Conservation (phyloP, 495 filamentous ascomycete genomes). For the Talaromyces stipitatus region DNA sequence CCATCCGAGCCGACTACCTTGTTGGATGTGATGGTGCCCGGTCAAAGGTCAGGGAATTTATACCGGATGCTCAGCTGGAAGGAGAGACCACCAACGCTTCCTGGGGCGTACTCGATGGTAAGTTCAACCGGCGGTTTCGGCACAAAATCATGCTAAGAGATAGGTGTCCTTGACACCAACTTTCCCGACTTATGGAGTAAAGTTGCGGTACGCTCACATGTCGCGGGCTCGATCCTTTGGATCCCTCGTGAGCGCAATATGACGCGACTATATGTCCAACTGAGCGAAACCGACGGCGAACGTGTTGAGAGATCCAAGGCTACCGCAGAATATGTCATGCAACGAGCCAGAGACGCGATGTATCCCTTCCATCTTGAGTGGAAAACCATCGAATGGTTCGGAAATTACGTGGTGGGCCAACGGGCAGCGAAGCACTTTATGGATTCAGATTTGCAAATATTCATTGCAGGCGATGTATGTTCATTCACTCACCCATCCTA, state of each 20-base stretch:
- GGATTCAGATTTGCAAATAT: constrained; percentile 46
- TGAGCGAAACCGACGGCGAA: constrained; percentile 31
- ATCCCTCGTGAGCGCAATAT: constrained; percentile 61
- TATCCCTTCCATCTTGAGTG: constrained; percentile 54
- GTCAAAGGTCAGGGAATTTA: constrained; percentile 48
- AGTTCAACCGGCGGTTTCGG: not conserved
- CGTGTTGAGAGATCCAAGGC: constrained; percentile 45
- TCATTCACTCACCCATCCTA: not conserved
- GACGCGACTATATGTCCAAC: constrained; percentile 61
- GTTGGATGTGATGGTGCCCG: constrained; percentile 59
- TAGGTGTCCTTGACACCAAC: constrained; percentile 48
- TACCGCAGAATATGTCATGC: constrained; percentile 49
- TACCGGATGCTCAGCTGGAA: constrained; percentile 41
- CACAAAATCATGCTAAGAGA: not conserved
- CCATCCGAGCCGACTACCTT: constrained; percentile 51
- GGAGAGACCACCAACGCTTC: constrained; percentile 53
- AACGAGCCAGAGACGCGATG: constrained; percentile 51
- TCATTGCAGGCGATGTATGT: constrained; percentile 55
- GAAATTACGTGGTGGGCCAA: constrained; percentile 62
- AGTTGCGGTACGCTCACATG: constrained; percentile 53
- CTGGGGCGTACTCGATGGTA: constrained; percentile 49
- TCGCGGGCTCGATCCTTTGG: constrained; percentile 51
- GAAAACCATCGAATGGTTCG: constrained; percentile 44
- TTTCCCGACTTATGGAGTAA: constrained; percentile 63
- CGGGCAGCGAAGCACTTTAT: constrained; percentile 63